Evolutionary conservation across 2,329 filamentous ascomycete species (phyloP), one percentile per base, ranked within the genome.

Genomic region (Amesomyces nigricolor): DNA sequence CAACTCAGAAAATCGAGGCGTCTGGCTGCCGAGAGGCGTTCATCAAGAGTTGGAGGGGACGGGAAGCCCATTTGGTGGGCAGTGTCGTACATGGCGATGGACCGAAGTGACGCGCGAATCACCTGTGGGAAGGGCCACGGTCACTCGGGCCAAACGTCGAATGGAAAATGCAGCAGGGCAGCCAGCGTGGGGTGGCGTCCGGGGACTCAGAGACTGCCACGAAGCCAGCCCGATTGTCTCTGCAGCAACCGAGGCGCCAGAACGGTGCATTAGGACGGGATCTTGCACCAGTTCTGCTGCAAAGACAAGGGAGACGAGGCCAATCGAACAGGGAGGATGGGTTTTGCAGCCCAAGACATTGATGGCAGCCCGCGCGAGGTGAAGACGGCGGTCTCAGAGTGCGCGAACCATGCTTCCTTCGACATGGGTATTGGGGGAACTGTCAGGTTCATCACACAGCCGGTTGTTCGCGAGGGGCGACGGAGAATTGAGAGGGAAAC

Each of bases 201-300:
- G 54, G 60, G 66, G 65, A 63, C 59, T 63, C 60, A 65, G 64
- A 61, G 55, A 30, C 59, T 67, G 67, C 66, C 65, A 67, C 67
- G 65, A 68, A 67, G 65, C 57, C 58, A 47, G 57, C 43, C 57
- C 53, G 54, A 51, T 50, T 40, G 51, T 39, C 37, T 35, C 37
- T 51, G 44, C 54, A 58, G 56, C 59, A 58, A 39, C 45, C 37
- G 54, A 50, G 48, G 46, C 22, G 22, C 48, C 45, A 47, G 51
- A 56, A 46, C 40, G 53, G 47, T 62, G 63, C 63, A 64, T 63
- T 60, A 60, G 57, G 53, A 60, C 38, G 51, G 46, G 16, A 35
- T 51, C 22, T 43, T 57, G 53, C 53, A 47, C 44, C 48, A 13
- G 22, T 30, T 6, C 13, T 40, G 42, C 44, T 60, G 22, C 46